Base-by-base conservation (phyloP, 306 rosid genomes). In the Leucaena leucocephala region DNA sequence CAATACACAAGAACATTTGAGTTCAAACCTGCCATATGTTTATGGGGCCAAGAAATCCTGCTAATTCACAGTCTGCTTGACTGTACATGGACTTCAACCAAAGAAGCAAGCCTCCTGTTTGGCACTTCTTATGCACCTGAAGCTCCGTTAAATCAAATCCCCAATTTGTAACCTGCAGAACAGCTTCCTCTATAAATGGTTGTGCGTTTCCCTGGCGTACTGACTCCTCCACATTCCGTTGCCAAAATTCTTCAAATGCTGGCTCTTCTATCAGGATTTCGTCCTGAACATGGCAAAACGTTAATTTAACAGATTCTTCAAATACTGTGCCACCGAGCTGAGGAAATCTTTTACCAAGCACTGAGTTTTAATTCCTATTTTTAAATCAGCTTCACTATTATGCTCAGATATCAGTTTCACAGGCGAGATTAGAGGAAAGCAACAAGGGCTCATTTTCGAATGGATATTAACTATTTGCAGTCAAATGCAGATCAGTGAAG, bases 21-120 rank as follows among this genome's bases (percentile, higher is more conserved):
- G 76, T 49, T 67, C 89, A 75, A 80, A 95, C 99, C 99, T 93
- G 98, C 98, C 98, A 95, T 85, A 95, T 75, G 87, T 93, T 97
- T 76, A 90, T 87, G 7, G 81, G 93, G 85, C 98, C 99, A 11
- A 76, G 93, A 89, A 88, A 95, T 79, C 99, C 99, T 16, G 85
- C 87, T 74, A 90, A 74, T 63, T 90, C 94, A 71, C 98, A 93
- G 80, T 93, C 98, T 80, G 88, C 90, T 65, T 90, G 91, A 81
- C 91, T 80, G 82, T 90, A 91, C 66, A 89, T 86, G 44, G 96
- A 94, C 82, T 80, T 94, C 72, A 93, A 86, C 99, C 98, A 95
- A 78, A 89, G 88, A 82, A 95, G 92, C 82, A 92, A 19, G 81
- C 96, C 85, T 74, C 85, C 73, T 75, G 86, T 84, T 76, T 82